Base-by-base conservation (phyloP, 2,329 filamentous ascomycete species). In the Scytalidium lignicola region DNA sequence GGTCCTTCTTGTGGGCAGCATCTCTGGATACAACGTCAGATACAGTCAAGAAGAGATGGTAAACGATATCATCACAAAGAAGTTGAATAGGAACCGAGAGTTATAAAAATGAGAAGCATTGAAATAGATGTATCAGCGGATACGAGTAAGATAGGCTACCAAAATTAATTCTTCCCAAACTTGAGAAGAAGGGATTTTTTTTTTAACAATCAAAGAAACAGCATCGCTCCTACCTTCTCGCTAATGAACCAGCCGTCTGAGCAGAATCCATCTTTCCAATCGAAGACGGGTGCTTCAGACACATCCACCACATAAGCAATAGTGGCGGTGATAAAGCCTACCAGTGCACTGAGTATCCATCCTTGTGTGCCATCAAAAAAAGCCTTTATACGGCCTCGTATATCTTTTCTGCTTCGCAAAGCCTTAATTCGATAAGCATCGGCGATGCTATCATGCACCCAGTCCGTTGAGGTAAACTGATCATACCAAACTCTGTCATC, bases 401-500 rank as follows among this genome's bases (percentile, higher is more conserved):
- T 78, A 69, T 92, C 93, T 65, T 86, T 95, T 44, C 90, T 79
- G 60, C 79, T 84, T 44, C 90, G 82, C 37, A 99, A 76, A 47
- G 84, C 84, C 66, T 95, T 93, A 44, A 95, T 83, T 21, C 93
- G 87, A 60, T 90, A 89, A 9, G 91, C 90, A 69, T 97, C 93
- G 61, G 90, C 89, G 58, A 99, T 96, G 66, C 87, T 91, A 68
- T 99, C 93, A 65, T 96, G 92, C 1, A 99, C 91, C 93, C 93
- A 99, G 67, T 99, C 92, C 48, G 90, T 96, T 6, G 89, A 95
- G 5, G 90, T 96, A 63, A 96, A 96, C 69, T 99, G 93, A 72
- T 99, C 93, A 70, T 97, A 97, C 93, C 93, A 97, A 9, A 95
- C 87, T 52, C 93, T 84, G 58, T 97, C 90, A 62, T 96, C 88